A percentile compares a stretch with the other conserved stretches of the same genome.
These are phyloP conservation scores for Monosporascus sp. DNA, from an alignment of 2,329 filamentous ascomycete genomes.

Conservation along the genomic window DNA sequence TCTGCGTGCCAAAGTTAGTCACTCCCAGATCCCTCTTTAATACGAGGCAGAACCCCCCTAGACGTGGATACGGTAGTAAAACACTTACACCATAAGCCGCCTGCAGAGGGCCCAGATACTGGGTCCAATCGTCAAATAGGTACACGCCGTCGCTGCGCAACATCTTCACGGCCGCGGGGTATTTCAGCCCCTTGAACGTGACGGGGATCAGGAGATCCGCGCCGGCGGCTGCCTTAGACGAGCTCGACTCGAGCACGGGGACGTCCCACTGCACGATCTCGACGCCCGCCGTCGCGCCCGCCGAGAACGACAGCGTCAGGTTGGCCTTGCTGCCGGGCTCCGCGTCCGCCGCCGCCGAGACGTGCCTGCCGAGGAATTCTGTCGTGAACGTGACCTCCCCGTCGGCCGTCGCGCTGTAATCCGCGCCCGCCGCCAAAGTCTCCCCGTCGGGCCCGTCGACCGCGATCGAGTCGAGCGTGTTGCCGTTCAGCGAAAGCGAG, in stretches of 20 bases:
- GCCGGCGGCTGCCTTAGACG: constrained; percentile 20
- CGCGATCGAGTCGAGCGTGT: constrained; percentile 39
- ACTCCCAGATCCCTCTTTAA: not conserved
- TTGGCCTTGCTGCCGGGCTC: constrained; percentile 42
- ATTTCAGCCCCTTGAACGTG: constrained; percentile 44
- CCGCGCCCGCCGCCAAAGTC: constrained; percentile 29
- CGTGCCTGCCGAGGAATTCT: constrained; percentile 39
- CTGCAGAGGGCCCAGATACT: constrained; percentile 47
- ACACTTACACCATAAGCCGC: constrained; percentile 34
- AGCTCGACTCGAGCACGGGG: constrained; percentile 30
- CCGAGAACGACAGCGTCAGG: constrained; percentile 47
- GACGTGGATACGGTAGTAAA: not conserved
- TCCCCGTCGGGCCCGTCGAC: constrained; percentile 23
- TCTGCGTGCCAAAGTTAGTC: constrained; percentile 21
- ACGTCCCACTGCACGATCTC: constrained; percentile 49
- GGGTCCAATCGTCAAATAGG: constrained; percentile 52
- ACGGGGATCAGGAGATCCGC: constrained; percentile 44
- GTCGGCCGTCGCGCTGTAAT: constrained; percentile 41
- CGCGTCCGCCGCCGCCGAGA: constrained; percentile 33
- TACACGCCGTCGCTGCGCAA: constrained; percentile 41
- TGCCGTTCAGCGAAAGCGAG: constrained; percentile 50
- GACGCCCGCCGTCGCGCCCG: constrained; percentile 40
- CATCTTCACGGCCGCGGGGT: constrained; percentile 47
- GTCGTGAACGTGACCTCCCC: constrained; percentile 42
- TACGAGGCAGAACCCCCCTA: too few species aligned